phyloP scores from a whole-genome alignment of 768 basidiomycete species.

The Ramaria rubella region DNA sequence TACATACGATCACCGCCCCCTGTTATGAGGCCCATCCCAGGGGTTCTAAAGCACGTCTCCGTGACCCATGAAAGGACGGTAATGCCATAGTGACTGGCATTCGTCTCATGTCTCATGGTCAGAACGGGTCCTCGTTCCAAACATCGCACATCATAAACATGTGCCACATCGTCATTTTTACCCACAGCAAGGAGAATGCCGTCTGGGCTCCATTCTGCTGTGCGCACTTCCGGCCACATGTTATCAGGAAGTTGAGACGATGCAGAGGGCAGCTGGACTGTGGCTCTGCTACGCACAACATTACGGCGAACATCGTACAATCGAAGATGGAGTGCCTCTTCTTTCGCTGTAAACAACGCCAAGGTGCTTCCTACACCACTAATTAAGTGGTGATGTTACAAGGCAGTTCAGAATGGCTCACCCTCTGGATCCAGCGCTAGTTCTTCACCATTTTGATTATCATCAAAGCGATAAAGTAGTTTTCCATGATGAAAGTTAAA shows the following conservation, averaged over 20 bases:
- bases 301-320: conserved; percentile 46
- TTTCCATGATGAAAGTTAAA: conserved; percentile 35
- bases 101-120: conserved; percentile 42
- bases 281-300: conserved; percentile 17
- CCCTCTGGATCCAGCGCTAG: conserved; percentile 42
- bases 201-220: conserved; percentile 52
- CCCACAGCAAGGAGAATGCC: conserved; percentile 53
- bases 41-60: conserved; percentile 29
- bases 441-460: conserved; percentile 48
- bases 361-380: conserved; percentile 17
- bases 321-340: conserved; percentile 32
- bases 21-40: conserved; percentile 45
- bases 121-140: conserved; percentile 39
- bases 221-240: conserved; percentile 39
- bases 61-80: background rate
- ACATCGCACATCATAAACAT: conserved; percentile 60
- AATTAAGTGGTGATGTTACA: background rate
- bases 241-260: conserved; percentile 21
- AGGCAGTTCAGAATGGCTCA: conserved; percentile 15
- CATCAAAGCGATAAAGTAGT: conserved; percentile 33
- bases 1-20: conserved; percentile 59
- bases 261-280: conserved; percentile 28
- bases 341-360: conserved; percentile 25
- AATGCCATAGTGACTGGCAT: conserved; percentile 17
- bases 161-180: conserved; percentile 49